phyloP scores from a whole-genome alignment of 2,329 filamentous ascomycete species.

The Penicillium sp. region DNA sequence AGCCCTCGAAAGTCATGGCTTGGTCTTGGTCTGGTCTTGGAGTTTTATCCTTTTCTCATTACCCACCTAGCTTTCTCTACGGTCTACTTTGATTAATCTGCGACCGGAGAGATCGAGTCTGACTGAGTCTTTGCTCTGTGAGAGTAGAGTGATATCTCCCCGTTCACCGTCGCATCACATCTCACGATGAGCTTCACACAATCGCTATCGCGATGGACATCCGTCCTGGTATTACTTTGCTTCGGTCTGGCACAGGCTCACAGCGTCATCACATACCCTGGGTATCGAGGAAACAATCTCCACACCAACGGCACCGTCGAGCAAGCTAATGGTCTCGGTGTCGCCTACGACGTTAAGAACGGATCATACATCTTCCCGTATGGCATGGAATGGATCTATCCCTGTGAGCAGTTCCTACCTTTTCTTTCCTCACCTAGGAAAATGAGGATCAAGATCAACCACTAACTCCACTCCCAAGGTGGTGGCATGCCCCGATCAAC shows the following conservation, averaged over 20 bases:
- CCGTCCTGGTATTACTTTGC: constrained; percentile 35
- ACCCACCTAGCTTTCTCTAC: background rate
- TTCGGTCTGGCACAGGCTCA: constrained; percentile 52
- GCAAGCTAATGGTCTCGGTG: constrained; percentile 45
- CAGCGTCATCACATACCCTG: constrained; percentile 79
- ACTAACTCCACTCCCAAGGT: constrained; percentile 52
- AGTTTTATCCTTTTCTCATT: constrained; percentile 17
- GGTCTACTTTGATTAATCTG: background rate
- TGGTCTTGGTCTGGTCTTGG: constrained; percentile 18
- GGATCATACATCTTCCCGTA: constrained; percentile 62
- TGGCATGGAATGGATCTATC: constrained; percentile 94
- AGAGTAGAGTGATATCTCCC: background rate
- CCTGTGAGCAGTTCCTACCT: constrained; percentile 60
- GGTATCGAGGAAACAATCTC: constrained; percentile 82
- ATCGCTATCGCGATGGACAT: constrained; percentile 30
- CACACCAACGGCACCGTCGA: constrained; percentile 64
- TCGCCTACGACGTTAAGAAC: constrained; percentile 42
- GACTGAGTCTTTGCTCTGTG: background rate
- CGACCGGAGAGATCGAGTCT: constrained; percentile 1
- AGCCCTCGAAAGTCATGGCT: constrained; percentile 24
- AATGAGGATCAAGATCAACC: background rate
- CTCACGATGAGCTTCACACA: constrained; percentile 28
- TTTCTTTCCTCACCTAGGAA: background rate
- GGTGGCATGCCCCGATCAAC: constrained; percentile 72
- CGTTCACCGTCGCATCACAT: constrained; percentile 6